Evolutionary conservation across 306 rosid genomes (phyloP), one percentile per base, ranked within the genome.

Genomic region (Hylodesmum podocarpum): DNA sequence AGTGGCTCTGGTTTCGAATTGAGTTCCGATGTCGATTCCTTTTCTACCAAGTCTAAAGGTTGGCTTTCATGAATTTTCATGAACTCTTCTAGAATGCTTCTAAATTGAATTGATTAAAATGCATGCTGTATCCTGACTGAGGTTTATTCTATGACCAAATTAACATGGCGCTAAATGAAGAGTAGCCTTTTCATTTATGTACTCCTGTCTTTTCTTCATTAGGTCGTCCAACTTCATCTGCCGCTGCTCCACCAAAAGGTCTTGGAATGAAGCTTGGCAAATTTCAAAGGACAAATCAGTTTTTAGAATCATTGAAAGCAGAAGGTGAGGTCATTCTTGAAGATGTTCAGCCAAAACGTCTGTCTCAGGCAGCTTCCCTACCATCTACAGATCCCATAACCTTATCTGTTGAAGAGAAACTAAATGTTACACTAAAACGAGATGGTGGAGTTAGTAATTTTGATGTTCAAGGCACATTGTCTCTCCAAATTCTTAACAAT

Each of bases 301-400:
- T 95, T 80, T 84, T 95, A 76, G 98, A 92, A 86, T 95, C 98
- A 72, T 25, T 95, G 83, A 92, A 92, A 84, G 95, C 97, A 43
- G 97, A 95, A 84, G 98, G 98, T 36, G 98, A 95, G 85, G 96
- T 90, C 78, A 89, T 95, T 80, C 82, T 85, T 67, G 97, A 92
- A 86, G 96, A 92, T 80, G 89, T 90, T 69, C 96, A 90, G 70
- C 97, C 96, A 69, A 95, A 79, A 81, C 83, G 92, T 69, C 91
- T 59, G 55, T 86, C 96, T 24, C 90, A 80, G 43, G 28, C 96
- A 78, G 85, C 88, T 85, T 97, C 89, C 73, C 88, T 88, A 34
- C 91, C 96, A 46, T 91, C 63, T 63, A 90, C 93, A 22, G 96
- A 95, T 88, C 98, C 98, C 2, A 74, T 90, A 81, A 90, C 98